Evolutionary conservation across 352 stramenopile genomes (phyloP), one percentile per base, ranked within the genome.

Genomic region (Phytophthora pinifolia): DNA sequence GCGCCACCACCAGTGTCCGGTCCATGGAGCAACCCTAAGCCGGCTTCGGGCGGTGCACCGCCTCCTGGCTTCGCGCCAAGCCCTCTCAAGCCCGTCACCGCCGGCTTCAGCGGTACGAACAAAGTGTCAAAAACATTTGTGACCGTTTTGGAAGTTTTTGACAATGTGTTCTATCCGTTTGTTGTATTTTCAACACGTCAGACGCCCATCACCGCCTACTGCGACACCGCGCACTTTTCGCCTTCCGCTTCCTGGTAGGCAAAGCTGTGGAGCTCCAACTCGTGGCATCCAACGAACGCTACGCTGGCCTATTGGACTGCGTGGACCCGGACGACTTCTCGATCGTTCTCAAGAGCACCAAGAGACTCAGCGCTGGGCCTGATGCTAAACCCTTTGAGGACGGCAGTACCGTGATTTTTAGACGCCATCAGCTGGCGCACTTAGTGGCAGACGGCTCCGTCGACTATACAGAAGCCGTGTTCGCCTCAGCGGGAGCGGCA

Each of bases 301-400:
- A 87, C 61, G 54, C 73, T 15, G 84, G 84, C 15, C 59, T 91
- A 6, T 65, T 94, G 59, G 79, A 94, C 66, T 91, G 81, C 62
- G 72, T 94, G 42, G 82, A 94, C 59, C 84, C 82, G 6, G 82
- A 94, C 70, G 79, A 91, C 46, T 94, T 89, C 33, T 89, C 79
- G 1, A 56, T 94, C 29, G 84, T 94, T 20, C 58, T 94, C 29
- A 94, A 94, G 67, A 89, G 73, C 60, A 77, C 81, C 30, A 77
- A 83, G 48, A 73, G 74, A 32, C 67, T 79, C 49, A 42, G 33
- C 12, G 22, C 27, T 20, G 18, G 18, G 1, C 69, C 38, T 6
- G 62, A 67, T 33, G 56, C 56, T 18, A 72, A 76, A 25, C 64
- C 78, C 14, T 92, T 94, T 54, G 67, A 86, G 27, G 85, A 72